Conservation (phyloP, 768 basidiomycete genomes). For the Lentinus brumalis region DNA sequence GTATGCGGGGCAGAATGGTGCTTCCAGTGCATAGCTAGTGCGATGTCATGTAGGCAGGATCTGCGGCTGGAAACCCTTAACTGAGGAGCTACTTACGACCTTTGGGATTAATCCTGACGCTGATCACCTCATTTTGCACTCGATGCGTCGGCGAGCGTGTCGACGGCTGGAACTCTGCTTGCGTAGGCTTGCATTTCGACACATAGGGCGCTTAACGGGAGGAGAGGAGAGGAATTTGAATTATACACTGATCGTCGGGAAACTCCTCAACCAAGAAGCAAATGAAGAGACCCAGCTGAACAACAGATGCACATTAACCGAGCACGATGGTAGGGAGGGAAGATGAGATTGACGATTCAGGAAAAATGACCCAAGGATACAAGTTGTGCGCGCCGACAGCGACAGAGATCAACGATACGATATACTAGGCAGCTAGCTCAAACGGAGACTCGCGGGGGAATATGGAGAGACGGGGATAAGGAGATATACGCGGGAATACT, state of each 20-base stretch:
- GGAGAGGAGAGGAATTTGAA: background rate
- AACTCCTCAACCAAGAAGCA: no score
- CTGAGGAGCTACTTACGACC: background rate
- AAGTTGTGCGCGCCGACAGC: constrained; percentile 22
- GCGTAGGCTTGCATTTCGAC: background rate
- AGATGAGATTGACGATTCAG: constrained; percentile 18
- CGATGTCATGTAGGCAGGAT: no score
- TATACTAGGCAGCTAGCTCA: constrained; percentile 5
- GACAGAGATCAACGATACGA: constrained; percentile 24
- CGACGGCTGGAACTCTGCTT: no score
- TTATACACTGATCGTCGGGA: background rate
- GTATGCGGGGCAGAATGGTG: no score
- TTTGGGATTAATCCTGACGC: no score
- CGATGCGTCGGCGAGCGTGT: no score
- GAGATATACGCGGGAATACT: constrained; percentile 12
- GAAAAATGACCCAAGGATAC: constrained; percentile 20
- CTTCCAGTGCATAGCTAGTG: no score
- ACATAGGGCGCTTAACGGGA: background rate
- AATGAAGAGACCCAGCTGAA: no score
- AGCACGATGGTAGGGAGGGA: background rate
- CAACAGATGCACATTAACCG: background rate
- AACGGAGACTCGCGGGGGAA: background rate
- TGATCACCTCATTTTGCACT: no score
- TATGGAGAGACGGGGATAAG: background rate
- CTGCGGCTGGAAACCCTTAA: background rate